phyloP scores from a whole-genome alignment of 768 basidiomycete species.

The Boletellus emodensis region DNA sequence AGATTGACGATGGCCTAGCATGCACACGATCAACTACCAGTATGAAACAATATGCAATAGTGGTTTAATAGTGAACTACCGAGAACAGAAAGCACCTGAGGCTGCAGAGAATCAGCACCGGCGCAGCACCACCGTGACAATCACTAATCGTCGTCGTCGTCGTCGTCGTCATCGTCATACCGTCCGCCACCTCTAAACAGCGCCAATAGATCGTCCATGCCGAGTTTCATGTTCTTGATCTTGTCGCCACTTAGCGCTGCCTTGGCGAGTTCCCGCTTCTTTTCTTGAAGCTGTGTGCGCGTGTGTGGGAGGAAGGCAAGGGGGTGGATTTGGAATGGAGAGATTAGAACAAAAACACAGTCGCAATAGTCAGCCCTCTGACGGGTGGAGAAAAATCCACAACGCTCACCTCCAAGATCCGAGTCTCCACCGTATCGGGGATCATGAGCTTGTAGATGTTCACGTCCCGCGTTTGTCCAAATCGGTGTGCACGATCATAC shows the following conservation, averaged over 20 bases:
- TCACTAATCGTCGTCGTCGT: constrained; percentile 1
- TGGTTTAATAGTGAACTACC: no score
- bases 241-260: constrained; percentile 88
- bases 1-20: no score
- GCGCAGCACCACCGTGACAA: no score
- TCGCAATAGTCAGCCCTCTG: neutral
- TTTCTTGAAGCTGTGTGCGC: constrained; percentile 69
- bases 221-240: constrained; percentile 78
- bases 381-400: neutral
- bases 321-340: neutral
- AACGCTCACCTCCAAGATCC: constrained; percentile 62
- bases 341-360: neutral
- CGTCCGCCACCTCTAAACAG: constrained; percentile 61
- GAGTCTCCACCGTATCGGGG: constrained; percentile 80
- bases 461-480: constrained; percentile 84
- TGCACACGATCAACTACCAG: no score
- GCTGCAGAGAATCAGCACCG: no score
- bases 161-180: constrained; percentile 44
- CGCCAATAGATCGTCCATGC: constrained; percentile 81
- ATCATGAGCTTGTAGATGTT: constrained; percentile 89
- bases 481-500: constrained; percentile 86
- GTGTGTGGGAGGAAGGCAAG: no score
- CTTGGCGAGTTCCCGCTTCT: constrained; percentile 78
- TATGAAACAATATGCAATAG: no score
- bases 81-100: no score